Conservation (phyloP, 179 eudicot genomes). For the Dionaea muscipula region DNA sequence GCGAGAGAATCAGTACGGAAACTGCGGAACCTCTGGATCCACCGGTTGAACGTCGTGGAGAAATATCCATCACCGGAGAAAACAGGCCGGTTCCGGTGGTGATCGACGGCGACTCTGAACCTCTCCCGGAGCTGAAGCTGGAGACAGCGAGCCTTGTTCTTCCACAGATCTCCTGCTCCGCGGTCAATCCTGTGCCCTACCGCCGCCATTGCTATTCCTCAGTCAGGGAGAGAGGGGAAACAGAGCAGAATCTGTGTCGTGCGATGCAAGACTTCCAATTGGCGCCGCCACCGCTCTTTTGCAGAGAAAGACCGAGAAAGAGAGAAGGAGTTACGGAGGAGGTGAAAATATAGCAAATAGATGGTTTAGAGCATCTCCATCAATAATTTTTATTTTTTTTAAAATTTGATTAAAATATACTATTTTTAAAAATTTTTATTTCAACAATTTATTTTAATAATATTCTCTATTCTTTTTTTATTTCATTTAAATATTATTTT, state of each 20-base stretch:
- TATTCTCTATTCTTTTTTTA: no score
- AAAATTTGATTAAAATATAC: no score
- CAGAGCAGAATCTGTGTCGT: background rate
- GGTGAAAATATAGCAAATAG: no score
- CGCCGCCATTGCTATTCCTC: slow-evolving; percentile 11
- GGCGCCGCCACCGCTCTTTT: background rate
- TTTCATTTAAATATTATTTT: no score
- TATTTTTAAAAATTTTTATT: no score
- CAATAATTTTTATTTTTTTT: no score
- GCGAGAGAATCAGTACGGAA: slow-evolving; percentile 44
- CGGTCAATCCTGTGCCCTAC: slow-evolving; percentile 28
- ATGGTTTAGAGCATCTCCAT: no score
- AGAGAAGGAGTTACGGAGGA: no score
- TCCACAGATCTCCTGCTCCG: slow-evolving; percentile 34
- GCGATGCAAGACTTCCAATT: background rate
- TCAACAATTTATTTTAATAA: no score
- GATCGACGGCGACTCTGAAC: slow-evolving; percentile 70
- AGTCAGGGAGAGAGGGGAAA: background rate
- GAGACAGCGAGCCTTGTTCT: slow-evolving; percentile 38
- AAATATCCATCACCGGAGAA: slow-evolving; percentile 28
- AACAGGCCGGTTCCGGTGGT: slow-evolving; percentile 26
- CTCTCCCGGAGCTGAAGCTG: slow-evolving; percentile 55
- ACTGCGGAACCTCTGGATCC: slow-evolving; percentile 38
- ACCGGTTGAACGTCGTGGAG: slow-evolving; percentile 32
- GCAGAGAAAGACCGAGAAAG: no score